phyloP scores from a whole-genome alignment of 2,329 filamentous ascomycete genomes.

The Beauveria caledonica region DNA sequence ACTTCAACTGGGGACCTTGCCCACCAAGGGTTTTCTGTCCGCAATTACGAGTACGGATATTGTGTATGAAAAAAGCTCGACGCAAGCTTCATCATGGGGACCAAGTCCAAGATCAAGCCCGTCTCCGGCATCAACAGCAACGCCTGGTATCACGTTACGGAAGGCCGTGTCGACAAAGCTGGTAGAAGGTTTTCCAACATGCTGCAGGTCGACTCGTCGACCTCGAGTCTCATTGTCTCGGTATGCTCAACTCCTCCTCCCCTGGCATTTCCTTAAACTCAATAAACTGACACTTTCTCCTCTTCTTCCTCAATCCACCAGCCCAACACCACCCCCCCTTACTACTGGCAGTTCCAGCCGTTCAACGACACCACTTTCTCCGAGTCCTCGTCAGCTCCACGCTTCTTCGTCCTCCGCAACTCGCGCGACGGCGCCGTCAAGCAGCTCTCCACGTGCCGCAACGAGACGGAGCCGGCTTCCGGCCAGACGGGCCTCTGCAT shows the following conservation, averaged over 20 bases:
- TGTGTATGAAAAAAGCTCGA: no score
- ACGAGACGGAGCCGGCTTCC: conserved; percentile 17
- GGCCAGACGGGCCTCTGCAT: conserved; percentile 24
- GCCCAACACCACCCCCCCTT: conserved; percentile 8
- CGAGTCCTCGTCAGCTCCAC: conserved; percentile 1
- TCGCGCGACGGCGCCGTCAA: conserved; percentile 19
- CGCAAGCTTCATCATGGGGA: background rate
- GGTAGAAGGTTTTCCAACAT: conserved; percentile 16
- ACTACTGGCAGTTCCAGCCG: conserved; percentile 24
- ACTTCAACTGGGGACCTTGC: no score
- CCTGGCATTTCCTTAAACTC: background rate
- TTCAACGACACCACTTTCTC: conserved; percentile 13
- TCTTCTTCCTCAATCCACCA: background rate
- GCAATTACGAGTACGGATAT: no score
- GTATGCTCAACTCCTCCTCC: background rate
- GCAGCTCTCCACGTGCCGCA: conserved; percentile 25
- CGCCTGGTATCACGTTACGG: conserved; percentile 28
- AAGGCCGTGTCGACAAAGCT: conserved; percentile 25
- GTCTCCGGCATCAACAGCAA: conserved; percentile 25
- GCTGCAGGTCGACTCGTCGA: conserved; percentile 5
- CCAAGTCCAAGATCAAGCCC: conserved; percentile 11
- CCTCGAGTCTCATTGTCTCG: background rate
- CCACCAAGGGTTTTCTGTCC: no score
- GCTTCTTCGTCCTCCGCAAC: conserved; percentile 25
- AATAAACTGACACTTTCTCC: background rate